phyloP scores from a whole-genome alignment of 768 basidiomycete genomes.

The Pleurotus tuoliensis region DNA sequence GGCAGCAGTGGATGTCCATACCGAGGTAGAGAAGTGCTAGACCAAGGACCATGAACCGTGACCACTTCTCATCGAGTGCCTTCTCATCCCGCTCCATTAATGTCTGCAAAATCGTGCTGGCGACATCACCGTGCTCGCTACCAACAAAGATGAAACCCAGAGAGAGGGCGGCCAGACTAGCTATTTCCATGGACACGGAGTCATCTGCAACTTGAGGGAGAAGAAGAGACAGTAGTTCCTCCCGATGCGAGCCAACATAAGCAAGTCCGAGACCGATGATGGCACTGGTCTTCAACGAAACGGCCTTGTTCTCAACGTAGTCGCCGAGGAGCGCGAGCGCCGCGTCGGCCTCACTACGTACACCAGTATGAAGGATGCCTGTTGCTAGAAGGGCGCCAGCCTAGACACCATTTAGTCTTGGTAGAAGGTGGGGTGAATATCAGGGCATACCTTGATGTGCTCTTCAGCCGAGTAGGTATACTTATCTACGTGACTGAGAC shows the following conservation, averaged over 20 bases:
- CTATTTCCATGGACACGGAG: slow-evolving; percentile 81
- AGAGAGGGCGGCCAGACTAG: slow-evolving; percentile 78
- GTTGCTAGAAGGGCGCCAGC: slow-evolving; percentile 94
- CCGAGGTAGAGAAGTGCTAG: slow-evolving; percentile 90
- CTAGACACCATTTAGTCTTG: slow-evolving; percentile 25
- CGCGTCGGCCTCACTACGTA: slow-evolving; percentile 91
- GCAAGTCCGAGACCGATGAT: slow-evolving; percentile 93
- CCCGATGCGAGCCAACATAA: slow-evolving; percentile 89
- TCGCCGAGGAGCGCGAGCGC: slow-evolving; percentile 89
- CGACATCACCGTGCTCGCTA: slow-evolving; percentile 90
- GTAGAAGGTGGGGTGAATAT: background rate
- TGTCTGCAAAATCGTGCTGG: slow-evolving; percentile 84
- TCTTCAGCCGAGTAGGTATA: slow-evolving; percentile 97
- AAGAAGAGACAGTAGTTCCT: slow-evolving; percentile 76
- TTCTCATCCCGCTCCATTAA: slow-evolving; percentile 81
- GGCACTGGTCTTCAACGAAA: slow-evolving; percentile 79
- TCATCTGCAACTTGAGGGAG: slow-evolving; percentile 84
- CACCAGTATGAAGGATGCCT: slow-evolving; percentile 84
- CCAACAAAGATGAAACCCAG: slow-evolving; percentile 96
- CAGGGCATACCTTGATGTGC: slow-evolving; percentile 71
- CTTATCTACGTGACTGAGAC: slow-evolving; percentile 92
- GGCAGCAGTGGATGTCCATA: slow-evolving; percentile 28
- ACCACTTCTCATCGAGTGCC: slow-evolving; percentile 90
- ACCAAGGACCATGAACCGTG: slow-evolving; percentile 84
- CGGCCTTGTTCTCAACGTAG: slow-evolving; percentile 83